These are phyloP conservation scores for Lathyrus sativus DNA, from an alignment of 306 rosid genomes.

Conservation along the genomic window DNA sequence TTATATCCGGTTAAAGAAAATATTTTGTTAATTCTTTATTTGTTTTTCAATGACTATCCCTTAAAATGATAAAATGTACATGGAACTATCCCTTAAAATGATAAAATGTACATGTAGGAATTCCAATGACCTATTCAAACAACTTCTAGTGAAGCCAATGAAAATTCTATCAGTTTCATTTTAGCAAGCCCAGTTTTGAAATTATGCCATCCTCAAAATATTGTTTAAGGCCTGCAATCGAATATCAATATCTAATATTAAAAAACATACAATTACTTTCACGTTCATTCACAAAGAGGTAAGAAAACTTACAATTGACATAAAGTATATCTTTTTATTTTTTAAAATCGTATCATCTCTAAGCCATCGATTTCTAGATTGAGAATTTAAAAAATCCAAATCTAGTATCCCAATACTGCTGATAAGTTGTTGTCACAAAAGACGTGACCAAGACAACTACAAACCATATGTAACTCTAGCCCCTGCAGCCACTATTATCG, in stretches of 20 bases:
- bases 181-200: conserved; percentile 45
- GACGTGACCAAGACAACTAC: conserved; percentile 60
- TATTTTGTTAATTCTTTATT: too few relatives aligned
- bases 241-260: conserved; percentile 11
- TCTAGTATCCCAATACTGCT: conserved; percentile 94
- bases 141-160: conserved; percentile 81
- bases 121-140: conserved; percentile 98
- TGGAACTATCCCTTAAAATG: not conserved
- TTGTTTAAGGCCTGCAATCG: conserved; percentile 69
- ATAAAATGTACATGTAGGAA: conserved; percentile 70
- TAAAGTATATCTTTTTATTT: conserved; percentile 69
- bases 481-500: conserved; percentile 91
- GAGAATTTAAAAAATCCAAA: conserved; percentile 71
- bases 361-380: conserved; percentile 75
- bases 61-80: too few relatives aligned
- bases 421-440: conserved; percentile 73
- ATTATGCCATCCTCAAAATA: conserved; percentile 76
- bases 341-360: conserved; percentile 78
- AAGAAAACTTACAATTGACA: conserved; percentile 64
- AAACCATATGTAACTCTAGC: conserved; percentile 81
- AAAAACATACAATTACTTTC: not conserved
- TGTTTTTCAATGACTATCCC: too few relatives aligned
- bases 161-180: conserved; percentile 49
- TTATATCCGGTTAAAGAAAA: too few relatives aligned
- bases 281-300: not conserved